Percentiles rank a stretch among this genome's conserved stretches.
Conservation (phyloP, 805 yeast species). For the Hanseniaspora taiwanica region DNA sequence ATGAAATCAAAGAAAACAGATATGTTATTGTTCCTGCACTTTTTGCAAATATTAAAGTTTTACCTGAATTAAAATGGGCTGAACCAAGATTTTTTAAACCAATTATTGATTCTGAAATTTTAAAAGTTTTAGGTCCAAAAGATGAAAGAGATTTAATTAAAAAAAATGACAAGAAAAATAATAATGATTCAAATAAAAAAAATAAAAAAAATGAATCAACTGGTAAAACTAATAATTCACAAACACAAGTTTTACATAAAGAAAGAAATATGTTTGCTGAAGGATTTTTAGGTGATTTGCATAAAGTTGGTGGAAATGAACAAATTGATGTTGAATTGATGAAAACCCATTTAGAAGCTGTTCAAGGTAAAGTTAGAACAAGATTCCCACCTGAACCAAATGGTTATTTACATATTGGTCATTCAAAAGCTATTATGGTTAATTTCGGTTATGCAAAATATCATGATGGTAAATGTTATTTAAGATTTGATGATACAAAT, state of each 20-base stretch:
- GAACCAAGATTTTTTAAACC: constrained; percentile 79
- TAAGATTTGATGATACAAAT: constrained; percentile 93
- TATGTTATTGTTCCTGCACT: constrained; percentile 68
- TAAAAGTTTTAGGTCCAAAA: constrained; percentile 75
- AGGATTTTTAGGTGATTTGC: constrained; percentile 91
- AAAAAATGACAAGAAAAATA: constrained; percentile 25
- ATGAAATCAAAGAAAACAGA: constrained; percentile 53
- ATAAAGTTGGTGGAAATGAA: constrained; percentile 89
- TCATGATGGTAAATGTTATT: constrained; percentile 76
- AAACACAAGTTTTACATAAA: constrained; percentile 3
- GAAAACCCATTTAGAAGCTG: constrained; percentile 63
- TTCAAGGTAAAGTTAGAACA: constrained; percentile 75
- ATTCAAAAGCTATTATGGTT: constrained; percentile 93
- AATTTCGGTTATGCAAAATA: constrained; percentile 93
- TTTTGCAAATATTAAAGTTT: constrained; percentile 60
- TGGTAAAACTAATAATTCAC: too few relatives aligned
- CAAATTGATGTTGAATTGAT: constrained; percentile 80
- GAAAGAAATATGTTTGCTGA: constrained; percentile 78
- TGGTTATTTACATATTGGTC: constrained; percentile 98
- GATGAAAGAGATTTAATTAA: constrained; percentile 84
- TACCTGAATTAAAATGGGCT: constrained; percentile 84
- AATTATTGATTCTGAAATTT: constrained; percentile 63
- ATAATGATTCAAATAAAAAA: constrained; percentile 3
- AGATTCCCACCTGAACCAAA: constrained; percentile 98
- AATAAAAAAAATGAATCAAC: constrained; percentile 8